Percentiles rank a stretch among this genome's conserved stretches.
These are phyloP conservation scores for Trichosporon ovoides DNA, from an alignment of 1,284 basidiomycete genomes.

Conservation along the genomic window DNA sequence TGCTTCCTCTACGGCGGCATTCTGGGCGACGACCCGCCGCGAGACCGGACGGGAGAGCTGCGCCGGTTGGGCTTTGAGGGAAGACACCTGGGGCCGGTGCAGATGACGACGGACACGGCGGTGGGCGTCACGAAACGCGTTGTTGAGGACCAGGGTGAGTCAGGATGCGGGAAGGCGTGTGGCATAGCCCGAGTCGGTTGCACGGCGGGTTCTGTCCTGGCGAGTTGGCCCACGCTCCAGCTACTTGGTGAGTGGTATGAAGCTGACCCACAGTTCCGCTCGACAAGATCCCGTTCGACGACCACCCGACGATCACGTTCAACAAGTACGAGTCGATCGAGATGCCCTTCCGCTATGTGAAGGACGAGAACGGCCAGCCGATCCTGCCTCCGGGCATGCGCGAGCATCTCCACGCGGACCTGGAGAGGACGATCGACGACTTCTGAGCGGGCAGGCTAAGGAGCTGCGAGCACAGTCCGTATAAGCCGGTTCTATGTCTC, in stretches of 20 bases:
- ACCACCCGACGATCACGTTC: slow-evolving; percentile 81
- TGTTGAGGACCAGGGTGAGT: slow-evolving; percentile 67
- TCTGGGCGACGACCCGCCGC: slow-evolving; percentile 46
- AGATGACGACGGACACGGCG: slow-evolving; percentile 99
- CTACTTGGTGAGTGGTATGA: neutral
- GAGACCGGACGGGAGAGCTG: slow-evolving; percentile 68
- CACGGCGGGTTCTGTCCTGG: too few relatives aligned
- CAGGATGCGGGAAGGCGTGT: neutral
- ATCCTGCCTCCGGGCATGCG: slow-evolving; percentile 85
- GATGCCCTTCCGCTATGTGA: slow-evolving; percentile 80
- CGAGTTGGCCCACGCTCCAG: too few relatives aligned
- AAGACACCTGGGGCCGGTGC: slow-evolving; percentile 73
- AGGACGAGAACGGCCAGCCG: slow-evolving; percentile 53
- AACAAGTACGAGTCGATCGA: slow-evolving; percentile 78
- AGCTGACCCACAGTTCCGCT: slow-evolving; percentile 56
- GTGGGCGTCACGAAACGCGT: slow-evolving; percentile 86
- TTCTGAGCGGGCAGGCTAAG: too few relatives aligned
- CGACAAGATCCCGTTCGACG: slow-evolving; percentile 65
- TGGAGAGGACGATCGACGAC: slow-evolving; percentile 75
- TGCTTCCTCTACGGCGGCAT: slow-evolving; percentile 78
- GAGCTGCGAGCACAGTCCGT: too few relatives aligned
- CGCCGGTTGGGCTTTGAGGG: slow-evolving; percentile 78
- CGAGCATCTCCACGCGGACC: slow-evolving; percentile 71
- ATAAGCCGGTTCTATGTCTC: too few relatives aligned
- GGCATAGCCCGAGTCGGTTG: too few relatives aligned